Conservation (phyloP, 192 early-diverging fungal species). For the Piromyces sp. region DNA sequence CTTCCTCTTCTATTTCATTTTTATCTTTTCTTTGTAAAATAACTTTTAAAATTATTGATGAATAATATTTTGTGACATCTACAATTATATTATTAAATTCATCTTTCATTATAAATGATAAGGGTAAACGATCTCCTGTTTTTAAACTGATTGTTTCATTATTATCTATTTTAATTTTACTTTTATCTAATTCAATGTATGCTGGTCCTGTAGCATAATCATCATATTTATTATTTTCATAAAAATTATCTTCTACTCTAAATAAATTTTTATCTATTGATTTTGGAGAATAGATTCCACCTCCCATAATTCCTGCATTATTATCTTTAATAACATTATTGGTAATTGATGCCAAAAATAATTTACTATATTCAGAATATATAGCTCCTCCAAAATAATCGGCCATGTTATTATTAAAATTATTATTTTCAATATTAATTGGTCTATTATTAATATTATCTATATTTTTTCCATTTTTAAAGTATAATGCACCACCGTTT, state of each 20-base stretch:
- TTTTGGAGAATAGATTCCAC: not conserved
- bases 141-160: not conserved
- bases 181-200: not conserved
- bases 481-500: not conserved
- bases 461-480: not conserved
- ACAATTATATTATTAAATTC: not conserved
- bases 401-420: not conserved
- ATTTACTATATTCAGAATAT: not conserved
- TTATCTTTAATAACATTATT: not conserved
- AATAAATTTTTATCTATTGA: not conserved
- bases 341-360: not conserved
- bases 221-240: not conserved
- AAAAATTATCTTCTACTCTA: not conserved
- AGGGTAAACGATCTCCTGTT: not conserved
- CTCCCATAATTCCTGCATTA: not conserved
- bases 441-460: not conserved
- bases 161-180: not conserved
- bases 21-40: not conserved
- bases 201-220: not conserved
- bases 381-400: not conserved
- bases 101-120: not conserved
- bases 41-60: not conserved
- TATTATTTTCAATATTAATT: not conserved
- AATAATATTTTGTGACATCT: not conserved
- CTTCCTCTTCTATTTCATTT: not conserved